A percentile compares a stretch with the other conserved stretches of the same genome.
These are phyloP conservation scores for Avena eriantha DNA, from an alignment of 176 grass and related monocot genomes.

Conservation along the genomic window DNA sequence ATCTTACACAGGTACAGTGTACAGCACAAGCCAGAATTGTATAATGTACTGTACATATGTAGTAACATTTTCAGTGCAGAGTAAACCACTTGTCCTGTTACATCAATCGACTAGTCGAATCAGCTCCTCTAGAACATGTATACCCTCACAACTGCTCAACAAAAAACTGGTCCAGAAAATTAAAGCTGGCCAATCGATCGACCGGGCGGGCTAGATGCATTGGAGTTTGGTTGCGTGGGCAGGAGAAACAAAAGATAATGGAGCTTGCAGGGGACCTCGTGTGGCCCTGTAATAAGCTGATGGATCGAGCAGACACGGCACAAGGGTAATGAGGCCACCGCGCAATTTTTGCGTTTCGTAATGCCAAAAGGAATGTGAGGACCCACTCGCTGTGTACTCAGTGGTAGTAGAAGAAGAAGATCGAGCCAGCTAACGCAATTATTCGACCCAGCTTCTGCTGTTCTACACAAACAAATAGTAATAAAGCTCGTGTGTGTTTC, in stretches of 20 bases:
- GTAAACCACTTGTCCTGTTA: background rate
- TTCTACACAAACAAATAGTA: conserved; percentile 23
- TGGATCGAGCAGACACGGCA: conserved; percentile 39
- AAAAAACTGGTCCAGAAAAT: conserved; percentile 42
- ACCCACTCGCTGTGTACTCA: conserved; percentile 6
- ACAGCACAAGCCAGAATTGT: background rate
- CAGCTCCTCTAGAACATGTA: conserved; percentile 6
- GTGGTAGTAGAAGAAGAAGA: background rate
- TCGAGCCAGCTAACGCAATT: conserved; percentile 44
- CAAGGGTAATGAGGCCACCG: conserved; percentile 26
- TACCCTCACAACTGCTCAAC: conserved; percentile 36
- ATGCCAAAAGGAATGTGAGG: conserved; percentile 57
- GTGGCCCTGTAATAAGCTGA: conserved; percentile 26
- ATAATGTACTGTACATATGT: background rate
- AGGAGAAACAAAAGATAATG: conserved; percentile 59
- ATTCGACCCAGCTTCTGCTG: conserved; percentile 52
- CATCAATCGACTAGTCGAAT: background rate
- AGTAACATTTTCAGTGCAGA: background rate
- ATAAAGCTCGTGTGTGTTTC: conserved; percentile 4
- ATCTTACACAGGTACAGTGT: background rate
- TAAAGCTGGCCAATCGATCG: conserved; percentile 10
- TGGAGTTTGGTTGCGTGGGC: conserved; percentile 48
- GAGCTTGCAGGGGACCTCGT: conserved; percentile 3
- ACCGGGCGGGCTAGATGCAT: conserved; percentile 23
- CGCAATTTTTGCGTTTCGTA: conserved; percentile 40